Conservation (phyloP, 768 basidiomycete genomes). For the Collybia nuda region DNA sequence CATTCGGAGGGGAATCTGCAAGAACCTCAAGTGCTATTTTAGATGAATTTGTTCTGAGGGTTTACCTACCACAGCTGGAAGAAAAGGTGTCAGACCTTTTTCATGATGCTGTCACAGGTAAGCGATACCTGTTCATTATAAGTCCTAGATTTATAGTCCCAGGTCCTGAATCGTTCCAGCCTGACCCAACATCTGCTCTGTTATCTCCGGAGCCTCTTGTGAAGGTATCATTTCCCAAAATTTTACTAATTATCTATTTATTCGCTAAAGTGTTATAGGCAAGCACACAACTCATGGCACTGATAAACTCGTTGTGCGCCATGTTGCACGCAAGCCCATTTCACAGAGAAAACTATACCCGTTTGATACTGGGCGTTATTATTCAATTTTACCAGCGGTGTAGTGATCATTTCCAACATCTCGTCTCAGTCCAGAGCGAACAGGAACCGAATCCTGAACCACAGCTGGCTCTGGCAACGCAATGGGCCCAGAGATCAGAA, state of each 20-base stretch:
- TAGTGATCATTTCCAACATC: conserved; percentile 80
- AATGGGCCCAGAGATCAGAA: conserved; percentile 87
- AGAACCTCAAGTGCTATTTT: conserved; percentile 70
- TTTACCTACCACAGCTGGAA: conserved; percentile 93
- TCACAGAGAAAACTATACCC: conserved; percentile 91
- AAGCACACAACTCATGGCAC: conserved; percentile 78
- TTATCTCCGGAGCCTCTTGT: conserved; percentile 74
- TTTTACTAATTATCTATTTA: not conserved
- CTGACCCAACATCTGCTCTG: conserved; percentile 66
- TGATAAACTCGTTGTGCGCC: conserved; percentile 88
- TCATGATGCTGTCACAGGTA: conserved; percentile 81
- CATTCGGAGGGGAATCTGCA: conserved; percentile 66
- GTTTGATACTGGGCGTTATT: conserved; percentile 90
- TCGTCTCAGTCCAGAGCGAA: conserved; percentile 45
- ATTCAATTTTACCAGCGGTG: conserved; percentile 97
- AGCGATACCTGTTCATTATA: conserved; percentile 1
- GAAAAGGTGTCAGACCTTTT: conserved; percentile 89
- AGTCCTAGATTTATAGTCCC: not conserved
- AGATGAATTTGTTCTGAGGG: conserved; percentile 90
- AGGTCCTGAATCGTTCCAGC: conserved; percentile 87
- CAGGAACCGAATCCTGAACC: conserved; percentile 39
- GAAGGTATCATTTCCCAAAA: conserved; percentile 52
- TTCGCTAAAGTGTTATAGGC: conserved; percentile 46
- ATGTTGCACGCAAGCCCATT: conserved; percentile 93
- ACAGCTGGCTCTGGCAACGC: conserved; percentile 56